Conservation (phyloP, 2,329 filamentous ascomycete species). For the Penicillium sclerotiorum region DNA sequence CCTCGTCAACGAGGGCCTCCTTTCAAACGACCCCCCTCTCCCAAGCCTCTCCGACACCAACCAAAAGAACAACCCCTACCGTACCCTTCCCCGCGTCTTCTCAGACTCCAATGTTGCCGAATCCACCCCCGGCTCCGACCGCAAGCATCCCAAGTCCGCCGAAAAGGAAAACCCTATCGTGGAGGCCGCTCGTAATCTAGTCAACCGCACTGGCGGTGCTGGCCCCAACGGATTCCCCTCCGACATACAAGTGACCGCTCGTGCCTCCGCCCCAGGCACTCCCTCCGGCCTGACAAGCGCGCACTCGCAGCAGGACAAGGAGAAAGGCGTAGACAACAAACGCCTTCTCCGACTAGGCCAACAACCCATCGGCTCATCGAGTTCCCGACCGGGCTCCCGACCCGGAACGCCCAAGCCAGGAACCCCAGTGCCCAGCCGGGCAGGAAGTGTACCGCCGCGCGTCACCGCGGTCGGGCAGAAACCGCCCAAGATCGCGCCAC, state of each 20-base stretch:
- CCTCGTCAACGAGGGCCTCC: slow-evolving; percentile 60
- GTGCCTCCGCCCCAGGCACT: slow-evolving; percentile 50
- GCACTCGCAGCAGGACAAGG: slow-evolving; percentile 51
- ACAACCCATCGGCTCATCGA: slow-evolving; percentile 57
- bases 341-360: slow-evolving; percentile 59
- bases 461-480: slow-evolving; percentile 45
- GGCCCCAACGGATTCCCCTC: slow-evolving; percentile 45
- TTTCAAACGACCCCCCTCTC: slow-evolving; percentile 60
- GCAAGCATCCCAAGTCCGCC: slow-evolving; percentile 59
- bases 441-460: slow-evolving; percentile 61
- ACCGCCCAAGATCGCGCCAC: slow-evolving; percentile 59
- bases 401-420: slow-evolving; percentile 66
- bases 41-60: slow-evolving; percentile 62
- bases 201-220: slow-evolving; percentile 27
- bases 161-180: slow-evolving; percentile 57
- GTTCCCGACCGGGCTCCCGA: slow-evolving; percentile 63
- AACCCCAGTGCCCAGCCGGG: slow-evolving; percentile 56
- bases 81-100: slow-evolving; percentile 51
- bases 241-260: slow-evolving; percentile 39
- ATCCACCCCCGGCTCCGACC: slow-evolving; percentile 42
- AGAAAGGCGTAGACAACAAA: slow-evolving; percentile 60
- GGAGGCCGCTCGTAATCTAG: slow-evolving; percentile 56
- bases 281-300: slow-evolving; percentile 40
- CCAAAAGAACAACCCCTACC: slow-evolving; percentile 46
- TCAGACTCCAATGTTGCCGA: slow-evolving; percentile 50